These are phyloP conservation scores for Cephalotrichum gorgonifer DNA, from an alignment of 2,329 filamentous ascomycete species.

Conservation along the genomic window DNA sequence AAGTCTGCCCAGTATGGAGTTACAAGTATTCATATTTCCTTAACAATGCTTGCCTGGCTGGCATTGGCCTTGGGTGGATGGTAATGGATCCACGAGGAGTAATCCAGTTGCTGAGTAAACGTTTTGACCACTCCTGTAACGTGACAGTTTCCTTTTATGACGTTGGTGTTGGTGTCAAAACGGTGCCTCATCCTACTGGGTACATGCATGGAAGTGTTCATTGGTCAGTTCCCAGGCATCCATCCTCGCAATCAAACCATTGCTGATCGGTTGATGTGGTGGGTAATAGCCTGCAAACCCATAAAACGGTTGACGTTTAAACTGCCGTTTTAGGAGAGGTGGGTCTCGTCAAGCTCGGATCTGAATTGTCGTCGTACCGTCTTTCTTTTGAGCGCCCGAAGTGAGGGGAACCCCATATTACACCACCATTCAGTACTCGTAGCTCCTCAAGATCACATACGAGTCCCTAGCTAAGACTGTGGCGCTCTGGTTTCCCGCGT, in stretches of 20 bases:
- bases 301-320: neutral
- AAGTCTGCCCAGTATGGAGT: too few species aligned
- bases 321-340: neutral
- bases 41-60: too few species aligned
- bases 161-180: too few species aligned
- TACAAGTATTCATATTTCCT: too few species aligned
- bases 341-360: neutral
- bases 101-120: too few species aligned
- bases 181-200: neutral
- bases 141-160: too few species aligned
- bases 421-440: neutral
- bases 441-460: neutral
- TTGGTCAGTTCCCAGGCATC: too few species aligned
- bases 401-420: slow-evolving; percentile 4
- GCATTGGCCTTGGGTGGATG: too few species aligned
- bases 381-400: slow-evolving; percentile 2
- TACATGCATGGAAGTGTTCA: too few species aligned
- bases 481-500: neutral
- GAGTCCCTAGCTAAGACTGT: neutral
- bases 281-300: neutral
- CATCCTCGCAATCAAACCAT: too few species aligned
- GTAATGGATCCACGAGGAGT: too few species aligned
- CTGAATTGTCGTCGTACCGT: neutral
- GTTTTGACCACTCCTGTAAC: too few species aligned
- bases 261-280: neutral